Conservation (phyloP, 2,329 filamentous ascomycete genomes). For the Chaetomium sp. region DNA sequence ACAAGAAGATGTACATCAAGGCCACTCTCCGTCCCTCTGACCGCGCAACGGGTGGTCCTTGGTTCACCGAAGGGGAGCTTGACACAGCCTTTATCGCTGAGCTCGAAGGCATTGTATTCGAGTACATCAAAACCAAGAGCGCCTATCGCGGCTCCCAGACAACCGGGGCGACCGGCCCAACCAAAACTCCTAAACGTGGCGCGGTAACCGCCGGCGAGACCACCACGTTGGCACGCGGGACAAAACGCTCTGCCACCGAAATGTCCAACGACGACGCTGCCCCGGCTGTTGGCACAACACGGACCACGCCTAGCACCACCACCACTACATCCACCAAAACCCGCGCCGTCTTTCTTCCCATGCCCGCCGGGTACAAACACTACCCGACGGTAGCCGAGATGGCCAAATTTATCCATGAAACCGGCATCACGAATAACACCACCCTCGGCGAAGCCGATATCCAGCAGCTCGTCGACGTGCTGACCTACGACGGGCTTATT, state of each 20-base stretch:
- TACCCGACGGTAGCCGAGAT: slow-evolving; percentile 80
- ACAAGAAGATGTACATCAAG: slow-evolving; percentile 95
- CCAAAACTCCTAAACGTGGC: slow-evolving; percentile 48
- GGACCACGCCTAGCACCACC: slow-evolving; percentile 7
- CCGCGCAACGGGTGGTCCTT: slow-evolving; percentile 85
- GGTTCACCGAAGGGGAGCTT: slow-evolving; percentile 87
- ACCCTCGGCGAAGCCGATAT: slow-evolving; percentile 68
- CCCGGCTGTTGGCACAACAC: slow-evolving; percentile 24
- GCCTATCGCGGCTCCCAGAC: slow-evolving; percentile 51
- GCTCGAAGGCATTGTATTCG: slow-evolving; percentile 66
- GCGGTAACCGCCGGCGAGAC: slow-evolving; percentile 43
- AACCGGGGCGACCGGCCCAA: slow-evolving; percentile 21
- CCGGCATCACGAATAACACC: slow-evolving; percentile 65
- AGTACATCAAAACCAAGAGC: slow-evolving; percentile 64
- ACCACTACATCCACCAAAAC: neutral
- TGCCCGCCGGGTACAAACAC: slow-evolving; percentile 60
- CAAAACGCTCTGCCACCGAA: slow-evolving; percentile 47
- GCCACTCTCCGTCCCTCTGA: slow-evolving; percentile 77
- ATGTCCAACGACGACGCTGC: slow-evolving; percentile 33
- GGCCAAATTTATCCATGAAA: slow-evolving; percentile 63
- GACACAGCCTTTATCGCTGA: slow-evolving; percentile 83
- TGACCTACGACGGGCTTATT: slow-evolving; percentile 80
- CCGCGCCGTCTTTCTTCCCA: slow-evolving; percentile 40
- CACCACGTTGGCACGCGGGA: slow-evolving; percentile 31
- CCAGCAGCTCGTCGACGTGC: slow-evolving; percentile 76